These are phyloP conservation scores for Physcomitrellopsis africana DNA, from an alignment of 225 moss, liverwort and hornwort genomes.

Conservation along the genomic window DNA sequence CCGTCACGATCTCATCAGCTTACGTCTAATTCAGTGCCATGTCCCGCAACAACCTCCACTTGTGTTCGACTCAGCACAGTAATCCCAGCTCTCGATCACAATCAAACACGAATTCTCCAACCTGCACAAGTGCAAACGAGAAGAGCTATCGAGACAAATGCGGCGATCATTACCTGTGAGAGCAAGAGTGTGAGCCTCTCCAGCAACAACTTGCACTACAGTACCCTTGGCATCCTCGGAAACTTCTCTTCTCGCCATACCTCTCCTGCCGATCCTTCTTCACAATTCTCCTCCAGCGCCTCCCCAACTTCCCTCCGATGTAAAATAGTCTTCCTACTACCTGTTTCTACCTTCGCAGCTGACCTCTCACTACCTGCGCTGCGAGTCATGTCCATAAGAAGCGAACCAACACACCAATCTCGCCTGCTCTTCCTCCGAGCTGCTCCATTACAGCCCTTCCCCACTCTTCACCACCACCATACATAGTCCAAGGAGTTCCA, in stretches of 20 bases:
- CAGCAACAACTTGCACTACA: slow-evolving; percentile 48
- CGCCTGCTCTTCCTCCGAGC: not conserved
- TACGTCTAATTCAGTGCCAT: not conserved
- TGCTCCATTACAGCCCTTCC: slow-evolving; percentile 15
- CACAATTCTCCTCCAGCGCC: not conserved
- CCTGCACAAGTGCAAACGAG: not conserved
- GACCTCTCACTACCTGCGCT: slow-evolving; percentile 24
- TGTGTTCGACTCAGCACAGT: not conserved
- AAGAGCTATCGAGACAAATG: not conserved
- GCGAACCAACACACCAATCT: slow-evolving; percentile 27
- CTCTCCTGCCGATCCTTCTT: not conserved
- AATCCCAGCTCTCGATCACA: not conserved
- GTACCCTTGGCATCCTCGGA: slow-evolving; percentile 32
- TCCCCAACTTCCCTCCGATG: too few species aligned
- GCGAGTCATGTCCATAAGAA: slow-evolving; percentile 44
- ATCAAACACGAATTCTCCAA: not conserved
- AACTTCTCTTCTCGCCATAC: slow-evolving; percentile 32
- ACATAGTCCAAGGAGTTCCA: too few species aligned
- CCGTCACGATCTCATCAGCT: not conserved
- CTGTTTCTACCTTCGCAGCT: not conserved
- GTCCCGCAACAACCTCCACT: not conserved
- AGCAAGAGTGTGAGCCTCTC: slow-evolving; percentile 56
- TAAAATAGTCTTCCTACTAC: too few species aligned
- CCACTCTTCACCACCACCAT: too few species aligned
- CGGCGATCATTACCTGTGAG: slow-evolving; percentile 37